phyloP scores from a whole-genome alignment of 306 rosid genomes.

The Malus asiatica region DNA sequence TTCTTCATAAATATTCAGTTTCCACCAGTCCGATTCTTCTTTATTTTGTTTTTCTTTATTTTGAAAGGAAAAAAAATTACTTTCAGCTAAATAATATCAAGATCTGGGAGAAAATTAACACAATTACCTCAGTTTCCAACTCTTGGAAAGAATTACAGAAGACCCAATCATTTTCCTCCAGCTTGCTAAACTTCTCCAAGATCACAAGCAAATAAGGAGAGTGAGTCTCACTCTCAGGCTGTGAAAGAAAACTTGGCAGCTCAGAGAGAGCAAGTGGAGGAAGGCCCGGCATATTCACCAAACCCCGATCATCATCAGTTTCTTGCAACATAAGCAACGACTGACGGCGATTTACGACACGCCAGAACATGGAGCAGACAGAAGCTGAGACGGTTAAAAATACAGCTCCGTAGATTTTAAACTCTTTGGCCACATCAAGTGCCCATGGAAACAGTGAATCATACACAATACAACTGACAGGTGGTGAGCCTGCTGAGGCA shows the following conservation, averaged over 20 bases:
- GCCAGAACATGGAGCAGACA: slow-evolving; percentile 28
- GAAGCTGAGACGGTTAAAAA: slow-evolving; percentile 36
- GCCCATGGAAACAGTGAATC: slow-evolving; percentile 41
- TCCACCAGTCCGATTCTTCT: neutral
- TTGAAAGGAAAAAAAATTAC: neutral
- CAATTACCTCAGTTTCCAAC: slow-evolving; percentile 28
- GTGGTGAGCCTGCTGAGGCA: slow-evolving; percentile 13
- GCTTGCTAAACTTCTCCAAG: slow-evolving; percentile 9
- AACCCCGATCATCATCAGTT: neutral
- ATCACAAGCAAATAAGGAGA: slow-evolving; percentile 23
- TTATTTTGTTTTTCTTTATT: neutral
- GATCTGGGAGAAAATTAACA: neutral
- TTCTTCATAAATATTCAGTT: neutral
- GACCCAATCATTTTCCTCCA: slow-evolving; percentile 30
- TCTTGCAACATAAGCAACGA: slow-evolving; percentile 15
- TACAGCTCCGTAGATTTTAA: slow-evolving; percentile 17
- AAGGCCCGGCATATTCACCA: slow-evolving; percentile 22
- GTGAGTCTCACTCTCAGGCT: slow-evolving; percentile 1
- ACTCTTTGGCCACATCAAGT: slow-evolving; percentile 26
- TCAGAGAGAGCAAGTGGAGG: slow-evolving; percentile 22
- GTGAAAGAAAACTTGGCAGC: slow-evolving; percentile 19
- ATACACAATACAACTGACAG: slow-evolving; percentile 30
- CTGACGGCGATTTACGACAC: neutral
- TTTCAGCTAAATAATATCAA: neutral
- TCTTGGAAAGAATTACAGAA: slow-evolving; percentile 32